A percentile compares a stretch with the other conserved stretches of the same genome.
Conservation (phyloP, 139 green algal genomes). For the Pseudopediastrum boryanum region DNA sequence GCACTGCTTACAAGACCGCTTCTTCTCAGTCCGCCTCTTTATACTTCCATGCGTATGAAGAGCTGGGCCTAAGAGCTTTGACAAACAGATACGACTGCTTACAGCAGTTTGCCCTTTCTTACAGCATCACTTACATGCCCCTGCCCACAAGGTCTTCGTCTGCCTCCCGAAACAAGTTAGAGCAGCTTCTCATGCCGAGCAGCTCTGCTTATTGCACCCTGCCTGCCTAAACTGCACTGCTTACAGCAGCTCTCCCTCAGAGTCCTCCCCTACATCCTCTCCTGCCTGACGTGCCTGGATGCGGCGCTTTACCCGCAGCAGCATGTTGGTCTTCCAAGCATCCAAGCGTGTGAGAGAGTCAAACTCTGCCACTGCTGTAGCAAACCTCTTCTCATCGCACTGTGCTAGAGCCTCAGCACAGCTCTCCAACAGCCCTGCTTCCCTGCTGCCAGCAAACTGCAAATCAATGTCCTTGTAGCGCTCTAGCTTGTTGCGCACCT, state of each 20-base stretch:
- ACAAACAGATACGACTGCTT: no score
- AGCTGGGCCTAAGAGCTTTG: no score
- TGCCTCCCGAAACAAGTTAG: no score
- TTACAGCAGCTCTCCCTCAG: constrained; percentile 39
- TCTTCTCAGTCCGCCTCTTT: no score
- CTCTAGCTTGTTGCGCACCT: constrained; percentile 64
- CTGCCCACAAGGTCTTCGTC: no score
- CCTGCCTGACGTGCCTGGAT: constrained; percentile 41
- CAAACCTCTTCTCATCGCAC: constrained; percentile 82
- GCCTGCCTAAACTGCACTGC: background rate
- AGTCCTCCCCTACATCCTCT: constrained; percentile 23
- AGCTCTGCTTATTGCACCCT: no score
- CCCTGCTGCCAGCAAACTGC: constrained; percentile 70
- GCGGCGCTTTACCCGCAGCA: constrained; percentile 43
- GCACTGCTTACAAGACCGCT: no score
- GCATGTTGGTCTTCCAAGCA: constrained; percentile 74
- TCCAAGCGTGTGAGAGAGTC: constrained; percentile 91
- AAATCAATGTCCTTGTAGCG: constrained; percentile 85
- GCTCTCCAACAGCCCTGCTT: constrained; percentile 66
- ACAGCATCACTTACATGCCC: no score
- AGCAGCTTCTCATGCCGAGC: no score
- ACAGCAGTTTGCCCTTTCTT: no score
- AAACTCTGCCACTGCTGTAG: constrained; percentile 84
- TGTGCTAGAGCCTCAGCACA: constrained; percentile 65
- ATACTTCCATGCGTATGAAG: no score